Base-by-base conservation (phyloP, 495 filamentous ascomycete species). In the Friedmanniomyces simplex region DNA sequence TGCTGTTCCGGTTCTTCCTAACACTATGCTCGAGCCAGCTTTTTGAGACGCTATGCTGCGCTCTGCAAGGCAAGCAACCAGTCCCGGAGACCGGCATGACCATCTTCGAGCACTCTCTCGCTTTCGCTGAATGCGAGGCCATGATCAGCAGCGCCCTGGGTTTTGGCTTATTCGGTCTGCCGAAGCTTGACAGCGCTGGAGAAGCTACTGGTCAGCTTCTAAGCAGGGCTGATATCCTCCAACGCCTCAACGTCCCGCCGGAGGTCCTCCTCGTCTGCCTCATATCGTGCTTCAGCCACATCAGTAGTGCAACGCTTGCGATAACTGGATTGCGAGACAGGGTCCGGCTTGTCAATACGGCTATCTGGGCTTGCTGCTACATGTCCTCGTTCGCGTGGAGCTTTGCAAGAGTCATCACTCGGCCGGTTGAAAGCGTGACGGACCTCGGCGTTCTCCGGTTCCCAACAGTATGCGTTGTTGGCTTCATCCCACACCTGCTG, bases 1-100 rank as follows among this genome's bases (percentile, higher is more conserved):
- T 89, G 12, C 72, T 98, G 5, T 97, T 91, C 89, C 90, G 91
- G 0, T 77, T 94, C 1, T 97, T 97, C 66, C 69, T 85, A 52
- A 80, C 83, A 0, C 74, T 96, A 12, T 93, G 89, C 55, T 64
- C 93, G 1, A 86, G 87, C 61, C 89, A 95, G 63, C 93, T 96
- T 63, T 69, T 94, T 25, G 93, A 97, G 66, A 89, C 86, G 0
- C 74, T 97, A 21, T 82, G 85, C 6, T 91, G 88, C 68, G 87
- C 91, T 4, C 75, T 97, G n/a, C 89, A 95, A 61, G 90, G 91
- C n/a, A 80, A 86, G 12, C 76, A 77, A 2, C 76, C 85, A 6
- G 79, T 84, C 57, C 83, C 89, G 0, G 93, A 97, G 71, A 93
- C 89, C 0, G 89, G 91, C 6, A 96, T 97, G 88, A 95, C 91